Conservation (phyloP, 2,329 filamentous ascomycete species). For the Aspergillus vadensis region DNA sequence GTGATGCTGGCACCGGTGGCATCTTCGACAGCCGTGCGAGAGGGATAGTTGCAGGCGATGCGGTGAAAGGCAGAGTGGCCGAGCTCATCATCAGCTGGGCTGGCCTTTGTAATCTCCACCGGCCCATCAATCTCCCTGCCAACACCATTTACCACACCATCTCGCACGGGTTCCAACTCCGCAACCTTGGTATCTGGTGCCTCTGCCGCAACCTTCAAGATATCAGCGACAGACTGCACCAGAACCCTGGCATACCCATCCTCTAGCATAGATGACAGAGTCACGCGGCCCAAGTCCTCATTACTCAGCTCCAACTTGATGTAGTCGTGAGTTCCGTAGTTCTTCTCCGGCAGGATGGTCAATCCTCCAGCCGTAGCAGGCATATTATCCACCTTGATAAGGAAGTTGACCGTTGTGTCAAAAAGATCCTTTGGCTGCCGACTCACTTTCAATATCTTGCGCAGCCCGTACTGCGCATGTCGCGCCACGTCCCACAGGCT, state of each 20-base stretch:
- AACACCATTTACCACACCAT: not conserved
- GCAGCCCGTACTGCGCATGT: conserved; percentile 1
- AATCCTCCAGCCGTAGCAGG: not conserved
- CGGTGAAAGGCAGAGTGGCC: not conserved
- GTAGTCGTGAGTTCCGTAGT: not conserved
- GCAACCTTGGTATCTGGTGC: not conserved
- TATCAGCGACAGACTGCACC: not conserved
- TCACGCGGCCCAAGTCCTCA: not conserved
- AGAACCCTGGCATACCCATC: not conserved
- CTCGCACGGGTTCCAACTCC: not conserved
- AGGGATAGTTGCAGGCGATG: not conserved
- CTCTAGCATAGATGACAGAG: not conserved
- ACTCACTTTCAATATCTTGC: not conserved
- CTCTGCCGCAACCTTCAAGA: not conserved
- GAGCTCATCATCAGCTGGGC: not conserved
- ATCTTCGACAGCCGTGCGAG: not conserved
- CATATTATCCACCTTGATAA: not conserved
- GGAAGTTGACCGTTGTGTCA: conserved; percentile 12
- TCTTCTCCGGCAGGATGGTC: not conserved
- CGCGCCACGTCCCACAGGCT: not conserved
- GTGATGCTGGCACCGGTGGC: not conserved
- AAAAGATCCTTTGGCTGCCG: conserved; percentile 3
- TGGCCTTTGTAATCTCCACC: not conserved
- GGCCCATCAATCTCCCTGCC: not conserved
- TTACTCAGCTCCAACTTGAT: not conserved